These are phyloP conservation scores for Ganoderma lucidum DNA, from an alignment of 1,284 basidiomycete species.

Conservation along the genomic window DNA sequence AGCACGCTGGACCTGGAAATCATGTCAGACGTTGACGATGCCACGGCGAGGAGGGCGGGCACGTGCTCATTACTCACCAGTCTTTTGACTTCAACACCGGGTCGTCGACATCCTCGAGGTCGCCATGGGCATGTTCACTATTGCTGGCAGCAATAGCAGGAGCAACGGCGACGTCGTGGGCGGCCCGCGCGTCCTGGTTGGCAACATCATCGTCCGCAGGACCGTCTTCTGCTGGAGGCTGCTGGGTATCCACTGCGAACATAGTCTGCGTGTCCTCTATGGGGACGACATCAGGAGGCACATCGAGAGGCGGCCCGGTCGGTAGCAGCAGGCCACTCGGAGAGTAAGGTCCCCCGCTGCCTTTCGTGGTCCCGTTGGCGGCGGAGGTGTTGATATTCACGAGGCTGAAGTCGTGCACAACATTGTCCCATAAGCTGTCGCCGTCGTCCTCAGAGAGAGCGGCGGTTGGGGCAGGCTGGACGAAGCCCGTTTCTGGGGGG, in stretches of 20 bases:
- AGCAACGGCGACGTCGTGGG: background rate
- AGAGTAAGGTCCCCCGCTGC: constrained; percentile 11
- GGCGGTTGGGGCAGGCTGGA: constrained; percentile 13
- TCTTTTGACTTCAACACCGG: constrained; percentile 17
- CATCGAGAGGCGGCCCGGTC: constrained; percentile 13
- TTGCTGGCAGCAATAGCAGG: background rate
- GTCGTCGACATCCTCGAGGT: constrained; percentile 14
- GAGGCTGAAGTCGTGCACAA: constrained; percentile 31
- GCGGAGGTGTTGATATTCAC: constrained; percentile 19
- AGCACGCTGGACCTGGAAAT: constrained; percentile 23
- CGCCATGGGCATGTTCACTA: background rate
- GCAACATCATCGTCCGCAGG: background rate
- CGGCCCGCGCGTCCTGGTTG: background rate
- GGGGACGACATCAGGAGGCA: constrained; percentile 17
- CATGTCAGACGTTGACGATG: background rate
- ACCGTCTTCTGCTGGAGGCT: background rate
- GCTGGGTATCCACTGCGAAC: background rate
- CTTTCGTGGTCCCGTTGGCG: background rate
- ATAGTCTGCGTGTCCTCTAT: constrained; percentile 14
- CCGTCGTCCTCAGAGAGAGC: constrained; percentile 5
- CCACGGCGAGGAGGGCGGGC: background rate
- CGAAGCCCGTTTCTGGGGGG: constrained; percentile 27
- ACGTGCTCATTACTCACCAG: constrained; percentile 14
- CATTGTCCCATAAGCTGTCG: constrained; percentile 28
- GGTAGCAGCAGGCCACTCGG: background rate